Evolutionary conservation across 768 basidiomycete species (phyloP).

Genomic region (Kwoniella mangroviensis): DNA sequence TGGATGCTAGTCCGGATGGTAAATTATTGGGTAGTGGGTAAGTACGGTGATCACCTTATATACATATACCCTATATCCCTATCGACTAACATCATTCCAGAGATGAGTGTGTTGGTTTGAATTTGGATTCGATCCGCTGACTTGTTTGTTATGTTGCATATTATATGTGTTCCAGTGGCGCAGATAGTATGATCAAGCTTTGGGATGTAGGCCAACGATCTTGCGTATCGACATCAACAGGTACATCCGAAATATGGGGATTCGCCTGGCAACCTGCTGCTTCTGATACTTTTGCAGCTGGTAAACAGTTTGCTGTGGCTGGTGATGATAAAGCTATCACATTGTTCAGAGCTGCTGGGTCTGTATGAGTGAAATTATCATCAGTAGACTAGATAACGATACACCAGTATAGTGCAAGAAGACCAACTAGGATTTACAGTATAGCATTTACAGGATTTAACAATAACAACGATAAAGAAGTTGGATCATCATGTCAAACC

Average conservation of each 20-base stretch:
- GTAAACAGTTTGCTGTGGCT: constrained; percentile 52
- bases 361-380: constrained; percentile 20
- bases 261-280: constrained; percentile 54
- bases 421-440: too few species aligned
- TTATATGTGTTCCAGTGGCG: constrained; percentile 37
- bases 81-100: neutral
- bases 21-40: constrained; percentile 81
- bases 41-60: constrained; percentile 38
- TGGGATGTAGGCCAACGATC: constrained; percentile 56
- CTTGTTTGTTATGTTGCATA: neutral
- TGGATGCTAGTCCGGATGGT: constrained; percentile 80
- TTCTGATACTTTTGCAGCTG: constrained; percentile 41
- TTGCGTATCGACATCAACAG: constrained; percentile 45
- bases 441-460: too few species aligned
- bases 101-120: too few species aligned
- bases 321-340: constrained; percentile 54
- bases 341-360: constrained; percentile 53
- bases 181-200: constrained; percentile 51
- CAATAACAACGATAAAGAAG: too few species aligned
- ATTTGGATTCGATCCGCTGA: too few species aligned
- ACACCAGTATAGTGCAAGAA: too few species aligned
- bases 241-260: constrained; percentile 53
- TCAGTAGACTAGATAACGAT: too few species aligned
- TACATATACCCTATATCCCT: neutral
- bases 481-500: neutral